Evolutionary conservation across 345 rosid species (phyloP).

Genomic region (Eucalyptus curtisii): DNA sequence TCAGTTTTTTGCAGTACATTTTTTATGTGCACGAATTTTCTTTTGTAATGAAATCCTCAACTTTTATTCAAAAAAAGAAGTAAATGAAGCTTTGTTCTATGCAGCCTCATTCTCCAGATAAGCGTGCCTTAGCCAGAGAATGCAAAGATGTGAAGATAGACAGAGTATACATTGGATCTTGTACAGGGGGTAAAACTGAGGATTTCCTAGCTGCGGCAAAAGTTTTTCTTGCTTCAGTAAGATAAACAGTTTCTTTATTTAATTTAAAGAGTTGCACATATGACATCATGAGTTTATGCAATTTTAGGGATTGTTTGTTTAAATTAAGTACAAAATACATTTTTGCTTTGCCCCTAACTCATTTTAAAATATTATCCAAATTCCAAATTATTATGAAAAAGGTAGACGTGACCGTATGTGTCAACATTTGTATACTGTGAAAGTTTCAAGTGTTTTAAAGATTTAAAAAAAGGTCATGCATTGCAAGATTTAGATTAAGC

Average conservation of each 20-base stretch:
- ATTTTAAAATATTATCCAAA: background rate
- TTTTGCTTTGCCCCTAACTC: background rate
- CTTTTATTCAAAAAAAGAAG: background rate
- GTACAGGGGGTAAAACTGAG: conserved; percentile 98
- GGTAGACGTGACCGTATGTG: background rate
- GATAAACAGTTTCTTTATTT: background rate
- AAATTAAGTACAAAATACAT: background rate
- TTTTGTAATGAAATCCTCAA: background rate
- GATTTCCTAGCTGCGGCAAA: conserved; percentile 94
- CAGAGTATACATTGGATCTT: conserved; percentile 96
- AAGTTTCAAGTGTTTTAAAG: background rate
- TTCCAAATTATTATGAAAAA: background rate
- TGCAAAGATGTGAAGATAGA: conserved; percentile 98
- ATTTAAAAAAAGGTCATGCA: background rate
- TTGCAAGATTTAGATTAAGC: background rate
- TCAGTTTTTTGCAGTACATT: background rate
- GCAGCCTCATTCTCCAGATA: conserved; percentile 99
- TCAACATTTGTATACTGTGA: background rate
- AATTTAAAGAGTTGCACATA: background rate
- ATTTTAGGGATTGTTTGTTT: background rate
- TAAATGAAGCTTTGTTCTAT: background rate
- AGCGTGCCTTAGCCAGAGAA: conserved; percentile 93
- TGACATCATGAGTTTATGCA: background rate
- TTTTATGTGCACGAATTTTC: background rate
- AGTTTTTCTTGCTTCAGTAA: conserved; percentile 75